Evolutionary conservation across 495 filamentous ascomycete species (phyloP).

Genomic region (Hamigera avellanea): DNA sequence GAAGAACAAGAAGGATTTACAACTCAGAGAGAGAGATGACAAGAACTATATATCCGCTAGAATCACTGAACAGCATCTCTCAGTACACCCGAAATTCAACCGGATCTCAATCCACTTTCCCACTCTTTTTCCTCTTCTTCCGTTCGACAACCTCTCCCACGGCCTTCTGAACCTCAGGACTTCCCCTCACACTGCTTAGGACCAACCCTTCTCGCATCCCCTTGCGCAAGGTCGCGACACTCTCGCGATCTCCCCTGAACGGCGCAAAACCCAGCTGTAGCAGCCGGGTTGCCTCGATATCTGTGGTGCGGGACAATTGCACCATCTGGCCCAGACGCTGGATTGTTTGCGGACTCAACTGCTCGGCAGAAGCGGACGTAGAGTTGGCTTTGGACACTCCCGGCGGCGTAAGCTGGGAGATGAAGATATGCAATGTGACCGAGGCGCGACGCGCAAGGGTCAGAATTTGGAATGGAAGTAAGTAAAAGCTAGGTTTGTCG

Average conservation of each 20-base stretch:
- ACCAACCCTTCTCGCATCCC: slow-evolving; percentile 71
- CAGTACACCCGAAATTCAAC: no score
- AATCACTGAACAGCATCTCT: no score
- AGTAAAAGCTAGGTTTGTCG: slow-evolving; percentile 40
- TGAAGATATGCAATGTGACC: slow-evolving; percentile 78
- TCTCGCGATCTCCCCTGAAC: slow-evolving; percentile 60
- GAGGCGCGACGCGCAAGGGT: slow-evolving; percentile 62
- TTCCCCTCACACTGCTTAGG: slow-evolving; percentile 56
- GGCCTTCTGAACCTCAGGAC: slow-evolving; percentile 67
- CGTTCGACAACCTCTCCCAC: slow-evolving; percentile 50
- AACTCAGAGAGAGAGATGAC: not conserved
- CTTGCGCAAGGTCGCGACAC: slow-evolving; percentile 43
- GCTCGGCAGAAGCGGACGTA: slow-evolving; percentile 8
- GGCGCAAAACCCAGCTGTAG: slow-evolving; percentile 70
- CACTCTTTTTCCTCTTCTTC: slow-evolving; percentile 25
- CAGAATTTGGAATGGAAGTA: slow-evolving; percentile 84
- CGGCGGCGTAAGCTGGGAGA: slow-evolving; percentile 57
- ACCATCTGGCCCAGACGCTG: slow-evolving; percentile 32
- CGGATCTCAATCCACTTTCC: slow-evolving; percentile 9
- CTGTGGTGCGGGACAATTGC: slow-evolving; percentile 38
- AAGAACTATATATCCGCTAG: no score
- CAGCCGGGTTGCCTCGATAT: slow-evolving; percentile 56
- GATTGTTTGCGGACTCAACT: slow-evolving; percentile 21
- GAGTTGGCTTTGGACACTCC: slow-evolving; percentile 20
- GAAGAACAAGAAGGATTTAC: no score